These are phyloP conservation scores for Paecilomyces niveus DNA, from an alignment of 2,329 filamentous ascomycete species.

Conservation along the genomic window DNA sequence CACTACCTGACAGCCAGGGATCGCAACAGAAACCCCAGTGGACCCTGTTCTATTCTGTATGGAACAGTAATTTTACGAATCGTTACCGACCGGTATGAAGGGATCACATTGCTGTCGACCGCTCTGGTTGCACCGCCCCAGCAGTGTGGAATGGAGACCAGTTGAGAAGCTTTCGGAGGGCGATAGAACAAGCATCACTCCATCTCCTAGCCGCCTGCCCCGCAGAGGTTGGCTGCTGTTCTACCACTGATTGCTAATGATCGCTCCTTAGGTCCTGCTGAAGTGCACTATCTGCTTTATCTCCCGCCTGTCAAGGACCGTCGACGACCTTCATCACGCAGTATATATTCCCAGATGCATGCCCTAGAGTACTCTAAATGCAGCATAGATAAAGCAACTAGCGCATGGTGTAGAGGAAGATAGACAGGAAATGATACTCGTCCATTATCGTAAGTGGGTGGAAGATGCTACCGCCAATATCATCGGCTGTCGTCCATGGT, in stretches of 20 bases:
- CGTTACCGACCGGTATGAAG: not conserved
- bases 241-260: not conserved
- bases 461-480: not conserved
- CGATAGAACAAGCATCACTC: not conserved
- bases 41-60: not conserved
- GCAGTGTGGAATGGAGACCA: not conserved
- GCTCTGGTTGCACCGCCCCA: not conserved
- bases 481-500: not conserved
- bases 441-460: not conserved
- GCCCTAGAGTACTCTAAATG: not conserved
- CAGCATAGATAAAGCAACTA: not conserved
- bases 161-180: not conserved
- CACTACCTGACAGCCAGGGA: slow-evolving; percentile 8
- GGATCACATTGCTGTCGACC: not conserved
- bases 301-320: not conserved
- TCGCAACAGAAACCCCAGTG: not conserved
- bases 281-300: not conserved
- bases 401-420: not conserved
- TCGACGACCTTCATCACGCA: not conserved
- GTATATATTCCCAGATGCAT: not conserved
- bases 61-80: not conserved
- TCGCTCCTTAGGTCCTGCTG: not conserved
- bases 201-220: not conserved
- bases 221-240: not conserved
- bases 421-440: not conserved